These are phyloP conservation scores for Amanita fuliginea DNA, from an alignment of 768 basidiomycete genomes.

Conservation along the genomic window DNA sequence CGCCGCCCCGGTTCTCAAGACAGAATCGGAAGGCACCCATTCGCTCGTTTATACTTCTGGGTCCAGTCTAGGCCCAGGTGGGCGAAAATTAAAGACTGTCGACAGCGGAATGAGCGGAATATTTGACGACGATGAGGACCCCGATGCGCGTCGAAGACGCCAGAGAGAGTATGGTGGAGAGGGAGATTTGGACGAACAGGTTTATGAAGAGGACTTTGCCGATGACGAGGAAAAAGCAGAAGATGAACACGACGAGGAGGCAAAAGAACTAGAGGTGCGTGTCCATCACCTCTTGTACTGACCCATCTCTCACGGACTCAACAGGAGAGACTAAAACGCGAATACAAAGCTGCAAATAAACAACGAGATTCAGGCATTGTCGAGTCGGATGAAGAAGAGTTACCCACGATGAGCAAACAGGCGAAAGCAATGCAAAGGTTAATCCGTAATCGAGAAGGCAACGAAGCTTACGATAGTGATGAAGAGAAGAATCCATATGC, in stretches of 20 bases:
- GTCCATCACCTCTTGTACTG: neutral
- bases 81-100: slow-evolving; percentile 52
- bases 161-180: slow-evolving; percentile 61
- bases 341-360: slow-evolving; percentile 73
- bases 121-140: slow-evolving; percentile 63
- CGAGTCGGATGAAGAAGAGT: slow-evolving; percentile 64
- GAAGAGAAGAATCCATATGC: slow-evolving; percentile 81
- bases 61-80: slow-evolving; percentile 60
- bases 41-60: slow-evolving; percentile 37
- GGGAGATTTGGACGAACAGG: slow-evolving; percentile 73
- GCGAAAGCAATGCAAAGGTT: slow-evolving; percentile 80
- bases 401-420: slow-evolving; percentile 47
- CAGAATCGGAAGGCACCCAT: slow-evolving; percentile 40
- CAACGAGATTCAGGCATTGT: slow-evolving; percentile 57
- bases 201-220: slow-evolving; percentile 76
- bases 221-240: slow-evolving; percentile 79
- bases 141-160: slow-evolving; percentile 28
- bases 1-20: slow-evolving; percentile 58
- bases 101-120: slow-evolving; percentile 53
- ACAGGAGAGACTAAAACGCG: slow-evolving; percentile 76
- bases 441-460: slow-evolving; percentile 75
- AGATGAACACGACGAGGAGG: slow-evolving; percentile 74
- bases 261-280: slow-evolving; percentile 69
- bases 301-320: slow-evolving; percentile 6
- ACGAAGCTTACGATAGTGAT: slow-evolving; percentile 71